Percentiles rank a stretch among this genome's conserved stretches.
These are phyloP conservation scores for Pseudogymnoascus sp. DNA, from an alignment of 2,329 filamentous ascomycete species.

Conservation along the genomic window DNA sequence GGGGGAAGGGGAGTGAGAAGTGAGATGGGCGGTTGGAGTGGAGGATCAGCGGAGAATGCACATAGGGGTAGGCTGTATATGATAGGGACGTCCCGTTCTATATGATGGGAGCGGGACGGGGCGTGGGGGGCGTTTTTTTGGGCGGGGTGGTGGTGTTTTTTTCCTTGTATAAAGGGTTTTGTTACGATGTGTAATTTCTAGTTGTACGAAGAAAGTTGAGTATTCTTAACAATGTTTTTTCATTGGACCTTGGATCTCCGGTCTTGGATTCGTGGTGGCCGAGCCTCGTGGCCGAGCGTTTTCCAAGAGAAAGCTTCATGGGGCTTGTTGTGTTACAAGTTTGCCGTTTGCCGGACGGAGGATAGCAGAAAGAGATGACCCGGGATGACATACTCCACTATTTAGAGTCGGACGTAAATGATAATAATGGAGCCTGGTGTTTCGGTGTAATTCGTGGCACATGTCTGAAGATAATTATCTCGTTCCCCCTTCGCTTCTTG, in stretches of 20 bases:
- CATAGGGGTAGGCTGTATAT: background rate
- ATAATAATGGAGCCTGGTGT: background rate
- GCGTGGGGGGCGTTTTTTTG: background rate
- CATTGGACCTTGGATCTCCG: background rate
- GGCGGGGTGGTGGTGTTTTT: background rate
- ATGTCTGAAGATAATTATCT: background rate
- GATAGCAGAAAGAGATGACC: background rate
- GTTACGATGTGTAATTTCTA: background rate
- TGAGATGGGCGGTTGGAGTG: background rate
- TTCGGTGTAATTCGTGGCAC: background rate
- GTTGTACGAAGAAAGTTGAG: background rate
- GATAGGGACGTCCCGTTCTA: background rate
- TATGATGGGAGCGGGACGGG: background rate
- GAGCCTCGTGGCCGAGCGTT: background rate
- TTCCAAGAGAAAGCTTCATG: background rate
- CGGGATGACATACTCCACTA: background rate
- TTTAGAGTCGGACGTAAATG: background rate
- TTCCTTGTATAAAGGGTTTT: background rate
- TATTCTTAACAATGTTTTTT: background rate
- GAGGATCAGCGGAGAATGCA: background rate
- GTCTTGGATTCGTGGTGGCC: background rate
- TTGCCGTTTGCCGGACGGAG: background rate
- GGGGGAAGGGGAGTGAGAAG: slow-evolving; percentile 43
- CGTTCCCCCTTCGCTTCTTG: background rate
- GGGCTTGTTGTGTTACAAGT: background rate